A percentile compares a stretch with the other conserved stretches of the same genome.
phyloP scores from a whole-genome alignment of 768 basidiomycete genomes.

The Pisolithus orientalis region DNA sequence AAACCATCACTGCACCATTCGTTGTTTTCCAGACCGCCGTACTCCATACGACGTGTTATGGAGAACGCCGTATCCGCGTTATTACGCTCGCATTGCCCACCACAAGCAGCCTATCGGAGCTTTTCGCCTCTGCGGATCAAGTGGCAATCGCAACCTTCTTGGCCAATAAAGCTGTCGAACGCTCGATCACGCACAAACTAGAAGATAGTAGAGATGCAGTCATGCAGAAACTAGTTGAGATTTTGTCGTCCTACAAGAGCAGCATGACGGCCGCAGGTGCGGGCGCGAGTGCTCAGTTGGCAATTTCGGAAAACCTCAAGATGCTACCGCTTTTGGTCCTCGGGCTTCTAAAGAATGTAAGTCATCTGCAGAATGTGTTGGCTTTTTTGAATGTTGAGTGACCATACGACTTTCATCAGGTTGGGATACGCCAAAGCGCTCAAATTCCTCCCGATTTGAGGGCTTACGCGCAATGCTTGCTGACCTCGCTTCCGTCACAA shows the following conservation, averaged over 20 bases:
- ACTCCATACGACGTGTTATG: slow-evolving; percentile 90
- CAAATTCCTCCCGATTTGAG: slow-evolving; percentile 96
- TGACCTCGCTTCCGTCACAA: slow-evolving; percentile 89
- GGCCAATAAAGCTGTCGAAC: slow-evolving; percentile 91
- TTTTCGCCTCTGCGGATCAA: slow-evolving; percentile 89
- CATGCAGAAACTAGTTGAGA: slow-evolving; percentile 77
- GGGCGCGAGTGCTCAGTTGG: slow-evolving; percentile 90
- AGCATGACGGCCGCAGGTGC: slow-evolving; percentile 94
- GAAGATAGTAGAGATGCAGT: slow-evolving; percentile 88
- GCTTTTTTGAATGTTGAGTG: not conserved
- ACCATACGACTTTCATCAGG: slow-evolving; percentile 36
- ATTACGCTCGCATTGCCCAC: slow-evolving; percentile 84
- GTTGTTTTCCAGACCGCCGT: slow-evolving; percentile 95
- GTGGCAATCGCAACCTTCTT: slow-evolving; percentile 78
- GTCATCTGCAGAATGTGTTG: slow-evolving; percentile 16
- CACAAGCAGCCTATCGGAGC: slow-evolving; percentile 79
- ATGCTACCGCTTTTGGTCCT: slow-evolving; percentile 88
- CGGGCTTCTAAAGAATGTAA: slow-evolving; percentile 89
- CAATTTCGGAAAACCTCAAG: slow-evolving; percentile 90
- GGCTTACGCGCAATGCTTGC: slow-evolving; percentile 88
- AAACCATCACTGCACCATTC: slow-evolving; percentile 83
- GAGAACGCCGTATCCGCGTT: slow-evolving; percentile 88
- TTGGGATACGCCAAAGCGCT: slow-evolving; percentile 91
- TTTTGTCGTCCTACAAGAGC: slow-evolving; percentile 84
- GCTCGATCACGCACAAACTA: slow-evolving; percentile 75